These are phyloP conservation scores for Sporothrix brunneoviolacea DNA, from an alignment of 2,329 filamentous ascomycete genomes.

Conservation along the genomic window DNA sequence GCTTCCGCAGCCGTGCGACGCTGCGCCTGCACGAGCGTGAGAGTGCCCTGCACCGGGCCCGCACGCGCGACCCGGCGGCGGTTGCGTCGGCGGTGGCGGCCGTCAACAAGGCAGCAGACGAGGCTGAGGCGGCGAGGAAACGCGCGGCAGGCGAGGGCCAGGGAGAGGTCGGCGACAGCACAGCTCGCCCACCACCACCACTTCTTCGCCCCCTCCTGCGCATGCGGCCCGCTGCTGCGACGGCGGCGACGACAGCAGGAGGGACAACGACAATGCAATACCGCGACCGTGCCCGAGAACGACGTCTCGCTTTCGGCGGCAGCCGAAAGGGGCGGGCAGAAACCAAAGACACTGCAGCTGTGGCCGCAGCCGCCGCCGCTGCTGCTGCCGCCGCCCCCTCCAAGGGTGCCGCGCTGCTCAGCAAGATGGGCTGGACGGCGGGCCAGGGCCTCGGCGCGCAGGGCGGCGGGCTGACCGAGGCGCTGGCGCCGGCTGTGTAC, in stretches of 20 bases:
- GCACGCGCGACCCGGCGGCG: slow-evolving; percentile 21
- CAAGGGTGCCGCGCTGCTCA: slow-evolving; percentile 60
- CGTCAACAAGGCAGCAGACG: slow-evolving; percentile 21
- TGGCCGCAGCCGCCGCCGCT: slow-evolving; percentile 24
- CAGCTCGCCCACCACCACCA: background rate
- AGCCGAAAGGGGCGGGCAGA: slow-evolving; percentile 17
- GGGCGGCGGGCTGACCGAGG: slow-evolving; percentile 56
- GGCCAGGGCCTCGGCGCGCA: slow-evolving; percentile 59
- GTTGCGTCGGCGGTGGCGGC: slow-evolving; percentile 26
- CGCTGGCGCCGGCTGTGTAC: slow-evolving; percentile 59
- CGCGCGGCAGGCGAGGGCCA: background rate
- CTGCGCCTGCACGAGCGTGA: slow-evolving; percentile 39
- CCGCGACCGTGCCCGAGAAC: slow-evolving; percentile 62
- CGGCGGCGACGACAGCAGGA: slow-evolving; percentile 7
- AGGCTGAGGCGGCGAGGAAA: slow-evolving; percentile 18
- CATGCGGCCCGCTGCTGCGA: slow-evolving; percentile 11
- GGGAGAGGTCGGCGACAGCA: background rate
- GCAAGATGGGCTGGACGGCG: slow-evolving; percentile 66
- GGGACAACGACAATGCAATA: slow-evolving; percentile 35
- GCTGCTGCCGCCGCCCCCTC: slow-evolving; percentile 37
- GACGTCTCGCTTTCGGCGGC: slow-evolving; percentile 50
- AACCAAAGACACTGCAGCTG: slow-evolving; percentile 30
- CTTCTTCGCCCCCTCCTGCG: slow-evolving; percentile 10
- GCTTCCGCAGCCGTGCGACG: slow-evolving; percentile 32
- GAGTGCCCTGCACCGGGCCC: slow-evolving; percentile 35